Conservation (phyloP, 176 grass and related monocot genomes). For the Areca catechu region DNA sequence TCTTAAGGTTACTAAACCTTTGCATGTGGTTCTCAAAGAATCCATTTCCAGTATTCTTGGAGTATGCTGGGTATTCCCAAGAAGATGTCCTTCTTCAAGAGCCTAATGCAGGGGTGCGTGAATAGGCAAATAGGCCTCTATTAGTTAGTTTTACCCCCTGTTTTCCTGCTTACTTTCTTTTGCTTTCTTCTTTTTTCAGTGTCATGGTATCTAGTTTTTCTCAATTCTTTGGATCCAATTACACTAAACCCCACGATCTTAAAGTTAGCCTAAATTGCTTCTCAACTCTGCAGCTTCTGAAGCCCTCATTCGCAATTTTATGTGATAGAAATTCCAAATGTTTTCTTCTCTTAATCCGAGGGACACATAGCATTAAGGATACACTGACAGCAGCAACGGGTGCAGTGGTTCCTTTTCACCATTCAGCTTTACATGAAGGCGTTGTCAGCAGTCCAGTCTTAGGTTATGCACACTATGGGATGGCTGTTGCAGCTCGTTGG, state of each 20-base stretch:
- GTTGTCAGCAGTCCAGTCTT: constrained; percentile 29
- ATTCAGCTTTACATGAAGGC: constrained; percentile 35
- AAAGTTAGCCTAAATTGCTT: constrained; percentile 9
- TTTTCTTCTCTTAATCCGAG: constrained; percentile 87
- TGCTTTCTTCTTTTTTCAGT: too few species aligned
- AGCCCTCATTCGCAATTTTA: constrained; percentile 74
- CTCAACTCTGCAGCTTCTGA: constrained; percentile 60
- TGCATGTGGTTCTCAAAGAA: constrained; percentile 89
- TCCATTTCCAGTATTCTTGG: constrained; percentile 62
- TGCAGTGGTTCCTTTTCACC: constrained; percentile 62
- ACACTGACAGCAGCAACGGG: constrained; percentile 76
- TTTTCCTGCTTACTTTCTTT: too few species aligned
- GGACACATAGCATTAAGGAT: constrained; percentile 81
- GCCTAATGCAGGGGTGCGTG: constrained; percentile 79
- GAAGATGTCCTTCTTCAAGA: constrained; percentile 68
- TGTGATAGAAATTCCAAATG: constrained; percentile 49
- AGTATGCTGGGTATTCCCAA: constrained; percentile 58
- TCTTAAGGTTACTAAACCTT: constrained; percentile 63
- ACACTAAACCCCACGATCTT: too few species aligned
- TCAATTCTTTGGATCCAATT: too few species aligned
- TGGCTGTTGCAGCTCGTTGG: constrained; percentile 60
- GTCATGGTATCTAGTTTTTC: too few species aligned
- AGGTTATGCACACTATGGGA: constrained; percentile 67
- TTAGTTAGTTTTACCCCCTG: too few species aligned
- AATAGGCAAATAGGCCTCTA: too few species aligned